These are phyloP conservation scores for Dictyostelium intermedium DNA, from an alignment of 78 protist species.

Conservation along the genomic window DNA sequence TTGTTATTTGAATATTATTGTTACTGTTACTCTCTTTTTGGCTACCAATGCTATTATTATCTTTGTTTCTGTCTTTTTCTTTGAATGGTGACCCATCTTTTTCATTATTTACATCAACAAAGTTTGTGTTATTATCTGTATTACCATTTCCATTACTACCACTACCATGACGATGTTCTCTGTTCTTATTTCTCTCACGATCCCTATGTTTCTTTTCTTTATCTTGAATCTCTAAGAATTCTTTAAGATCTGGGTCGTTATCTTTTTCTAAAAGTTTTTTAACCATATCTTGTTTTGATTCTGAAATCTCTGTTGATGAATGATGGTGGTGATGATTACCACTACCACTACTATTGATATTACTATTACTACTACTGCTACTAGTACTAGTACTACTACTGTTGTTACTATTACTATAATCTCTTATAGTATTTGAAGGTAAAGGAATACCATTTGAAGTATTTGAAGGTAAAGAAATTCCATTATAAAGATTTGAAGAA, in stretches of 20 bases:
- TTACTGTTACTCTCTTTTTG: neutral
- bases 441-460: neutral
- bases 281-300: neutral
- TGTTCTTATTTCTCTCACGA: neutral
- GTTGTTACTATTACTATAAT: neutral
- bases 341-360: neutral
- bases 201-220: conserved; percentile 14
- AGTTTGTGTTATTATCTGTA: neutral
- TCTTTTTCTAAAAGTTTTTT: neutral
- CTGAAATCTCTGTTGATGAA: neutral
- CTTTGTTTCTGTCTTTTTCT: neutral
- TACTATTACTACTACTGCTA: neutral
- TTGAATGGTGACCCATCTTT: neutral
- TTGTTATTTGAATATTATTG: neutral
- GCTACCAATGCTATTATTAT: neutral
- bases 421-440: neutral
- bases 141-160: neutral
- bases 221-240: neutral
- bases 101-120: neutral
- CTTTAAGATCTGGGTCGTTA: conserved; percentile 29
- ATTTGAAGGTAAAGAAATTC: neutral
- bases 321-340: conserved; percentile 5
- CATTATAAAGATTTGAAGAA: neutral
- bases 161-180: neutral
- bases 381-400: neutral